phyloP scores from a whole-genome alignment of 2,329 filamentous ascomycete species.

The Fusarium sp. region DNA sequence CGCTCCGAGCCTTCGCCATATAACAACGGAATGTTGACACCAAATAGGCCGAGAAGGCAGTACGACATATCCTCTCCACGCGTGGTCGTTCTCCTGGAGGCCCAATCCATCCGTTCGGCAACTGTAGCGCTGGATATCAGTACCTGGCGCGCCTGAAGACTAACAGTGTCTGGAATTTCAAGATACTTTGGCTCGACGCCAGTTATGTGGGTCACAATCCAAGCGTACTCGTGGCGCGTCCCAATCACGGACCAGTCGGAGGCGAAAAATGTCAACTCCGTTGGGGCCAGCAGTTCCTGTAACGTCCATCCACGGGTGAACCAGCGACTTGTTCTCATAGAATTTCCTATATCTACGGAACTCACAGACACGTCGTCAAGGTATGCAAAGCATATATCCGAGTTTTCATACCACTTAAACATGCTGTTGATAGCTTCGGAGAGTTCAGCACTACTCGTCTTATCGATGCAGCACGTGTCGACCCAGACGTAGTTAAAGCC shows the following conservation, averaged over 20 bases:
- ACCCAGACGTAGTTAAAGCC: neutral
- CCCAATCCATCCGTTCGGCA: neutral
- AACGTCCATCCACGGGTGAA: neutral
- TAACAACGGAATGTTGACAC: neutral
- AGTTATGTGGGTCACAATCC: neutral
- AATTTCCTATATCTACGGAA: neutral
- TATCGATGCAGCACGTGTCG: neutral
- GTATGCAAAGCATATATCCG: neutral
- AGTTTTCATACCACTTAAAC: neutral
- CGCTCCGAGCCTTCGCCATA: neutral
- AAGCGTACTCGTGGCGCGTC: neutral
- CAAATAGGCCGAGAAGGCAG: neutral
- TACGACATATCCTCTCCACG: neutral
- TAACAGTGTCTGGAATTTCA: accelerated
- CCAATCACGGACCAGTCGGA: neutral
- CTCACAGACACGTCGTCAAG: neutral
- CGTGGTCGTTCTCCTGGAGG: neutral
- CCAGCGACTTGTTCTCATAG: neutral
- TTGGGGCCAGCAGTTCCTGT: neutral
- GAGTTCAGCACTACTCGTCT: neutral
- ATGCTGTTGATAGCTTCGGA: neutral
- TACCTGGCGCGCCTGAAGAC: neutral
- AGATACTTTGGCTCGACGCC: neutral
- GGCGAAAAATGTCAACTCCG: neutral
- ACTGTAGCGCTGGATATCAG: neutral